phyloP scores from a whole-genome alignment of 495 filamentous ascomycete genomes.

The Sphaerosporella brunnea region DNA sequence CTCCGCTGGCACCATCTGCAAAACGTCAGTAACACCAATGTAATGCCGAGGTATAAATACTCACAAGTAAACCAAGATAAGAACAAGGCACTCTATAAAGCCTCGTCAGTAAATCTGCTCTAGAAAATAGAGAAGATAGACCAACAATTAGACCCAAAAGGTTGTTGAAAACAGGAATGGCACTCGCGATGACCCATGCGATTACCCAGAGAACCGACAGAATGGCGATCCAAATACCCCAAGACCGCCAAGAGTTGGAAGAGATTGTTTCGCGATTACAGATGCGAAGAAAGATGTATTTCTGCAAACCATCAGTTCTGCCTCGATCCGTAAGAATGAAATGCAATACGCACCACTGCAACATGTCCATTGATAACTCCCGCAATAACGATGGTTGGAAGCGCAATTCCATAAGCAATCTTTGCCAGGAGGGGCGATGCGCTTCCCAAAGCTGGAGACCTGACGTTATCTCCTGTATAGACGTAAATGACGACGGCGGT shows the following conservation, averaged over 20 bases:
- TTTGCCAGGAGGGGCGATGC: conserved; percentile 44
- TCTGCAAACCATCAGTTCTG: conserved; percentile 16
- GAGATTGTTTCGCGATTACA: conserved; percentile 29
- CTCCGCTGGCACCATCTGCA: conserved; percentile 39
- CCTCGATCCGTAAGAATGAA: neutral
- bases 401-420: conserved; percentile 60
- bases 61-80: conserved; percentile 42
- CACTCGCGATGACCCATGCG: conserved; percentile 54
- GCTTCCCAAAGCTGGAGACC: conserved; percentile 50
- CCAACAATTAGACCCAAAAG: conserved; percentile 37
- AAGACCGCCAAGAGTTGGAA: conserved; percentile 6
- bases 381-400: conserved; percentile 52
- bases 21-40: neutral
- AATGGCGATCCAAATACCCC: conserved; percentile 40
- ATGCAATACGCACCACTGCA: conserved; percentile 20
- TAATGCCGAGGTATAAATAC: neutral
- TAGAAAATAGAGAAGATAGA: conserved; percentile 27
- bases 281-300: conserved; percentile 49
- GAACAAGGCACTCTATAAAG: conserved; percentile 41
- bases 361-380: conserved; percentile 57
- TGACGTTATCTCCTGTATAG: conserved; percentile 51
- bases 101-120: too few relatives aligned
- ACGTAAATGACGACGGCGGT: conserved; percentile 53
- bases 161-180: conserved; percentile 55
- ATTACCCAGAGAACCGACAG: conserved; percentile 41